Conservation (phyloP, 73 alveolate genomes). For the Paramecium sonneborni region DNA sequence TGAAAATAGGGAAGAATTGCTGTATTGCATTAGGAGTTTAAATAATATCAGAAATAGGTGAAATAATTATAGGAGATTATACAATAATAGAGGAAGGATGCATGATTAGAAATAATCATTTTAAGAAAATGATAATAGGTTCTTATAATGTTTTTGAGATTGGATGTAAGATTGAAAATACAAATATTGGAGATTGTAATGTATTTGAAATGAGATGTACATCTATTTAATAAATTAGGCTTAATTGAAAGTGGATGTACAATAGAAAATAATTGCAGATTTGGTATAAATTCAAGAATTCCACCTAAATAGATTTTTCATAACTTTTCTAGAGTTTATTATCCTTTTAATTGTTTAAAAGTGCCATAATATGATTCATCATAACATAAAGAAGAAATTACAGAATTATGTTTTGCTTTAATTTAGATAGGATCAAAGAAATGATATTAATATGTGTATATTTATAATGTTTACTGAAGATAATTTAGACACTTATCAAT, state of each 20-base stretch:
- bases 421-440: not conserved
- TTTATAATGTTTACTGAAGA: too few relatives aligned
- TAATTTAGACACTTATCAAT: not conserved
- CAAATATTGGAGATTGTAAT: constrained; percentile 49
- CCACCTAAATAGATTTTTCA: not conserved
- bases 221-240: not conserved
- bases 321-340: not conserved
- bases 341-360: not conserved
- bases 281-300: not conserved
- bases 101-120: constrained; percentile 25
- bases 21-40: not conserved
- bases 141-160: constrained; percentile 29
- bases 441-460: not conserved
- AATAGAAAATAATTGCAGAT: constrained; percentile 4
- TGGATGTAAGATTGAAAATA: not conserved
- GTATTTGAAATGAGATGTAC: constrained; percentile 5
- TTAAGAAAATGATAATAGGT: constrained; percentile 31
- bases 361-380: not conserved
- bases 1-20: constrained; percentile 18
- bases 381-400: constrained; percentile 21
- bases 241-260: constrained; percentile 24
- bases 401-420: constrained; percentile 12
- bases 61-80: constrained; percentile 25
- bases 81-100: constrained; percentile 37
- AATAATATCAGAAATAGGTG: constrained; percentile 18